Evolutionary conservation across 345 rosid genomes (phyloP).

Genomic region (Moricandia arvensis): DNA sequence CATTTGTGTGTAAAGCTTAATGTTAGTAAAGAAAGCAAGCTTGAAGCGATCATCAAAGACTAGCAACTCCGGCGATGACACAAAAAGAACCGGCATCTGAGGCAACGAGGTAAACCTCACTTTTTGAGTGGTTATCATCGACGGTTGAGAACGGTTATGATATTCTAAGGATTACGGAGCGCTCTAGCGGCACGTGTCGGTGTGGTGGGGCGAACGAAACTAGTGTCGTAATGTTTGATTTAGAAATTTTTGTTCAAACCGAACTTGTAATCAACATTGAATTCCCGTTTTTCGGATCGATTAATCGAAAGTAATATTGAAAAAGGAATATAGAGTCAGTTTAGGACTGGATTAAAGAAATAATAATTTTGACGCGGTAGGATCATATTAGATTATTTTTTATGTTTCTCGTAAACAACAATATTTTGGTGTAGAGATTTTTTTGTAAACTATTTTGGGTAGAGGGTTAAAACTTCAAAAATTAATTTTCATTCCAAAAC

Average conservation of each 20-base stretch:
- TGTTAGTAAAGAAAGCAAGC: not conserved
- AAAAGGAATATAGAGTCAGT: too few species aligned
- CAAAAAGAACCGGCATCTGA: not conserved
- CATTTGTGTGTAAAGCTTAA: not conserved
- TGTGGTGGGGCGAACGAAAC: not conserved
- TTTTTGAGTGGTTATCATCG: not conserved
- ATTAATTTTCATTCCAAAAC: too few species aligned
- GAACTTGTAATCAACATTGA: not conserved
- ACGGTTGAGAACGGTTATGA: not conserved
- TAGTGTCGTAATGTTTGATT: not conserved
- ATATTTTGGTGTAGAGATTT: too few species aligned
- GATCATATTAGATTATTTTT: too few species aligned
- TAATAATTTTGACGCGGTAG: too few species aligned
- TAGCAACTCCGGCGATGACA: not conserved
- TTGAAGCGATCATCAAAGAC: not conserved
- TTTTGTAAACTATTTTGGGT: too few species aligned
- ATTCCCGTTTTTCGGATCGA: not conserved
- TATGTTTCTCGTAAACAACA: too few species aligned
- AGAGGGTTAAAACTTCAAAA: too few species aligned
- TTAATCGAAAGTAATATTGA: too few species aligned
- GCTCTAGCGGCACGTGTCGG: not conserved
- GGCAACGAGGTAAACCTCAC: not conserved
- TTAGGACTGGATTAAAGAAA: too few species aligned
- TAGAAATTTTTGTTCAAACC: too few species aligned
- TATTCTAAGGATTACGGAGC: not conserved